Conservation (phyloP, 2,329 filamentous ascomycete species). For the Paecilomyces sp. region DNA sequence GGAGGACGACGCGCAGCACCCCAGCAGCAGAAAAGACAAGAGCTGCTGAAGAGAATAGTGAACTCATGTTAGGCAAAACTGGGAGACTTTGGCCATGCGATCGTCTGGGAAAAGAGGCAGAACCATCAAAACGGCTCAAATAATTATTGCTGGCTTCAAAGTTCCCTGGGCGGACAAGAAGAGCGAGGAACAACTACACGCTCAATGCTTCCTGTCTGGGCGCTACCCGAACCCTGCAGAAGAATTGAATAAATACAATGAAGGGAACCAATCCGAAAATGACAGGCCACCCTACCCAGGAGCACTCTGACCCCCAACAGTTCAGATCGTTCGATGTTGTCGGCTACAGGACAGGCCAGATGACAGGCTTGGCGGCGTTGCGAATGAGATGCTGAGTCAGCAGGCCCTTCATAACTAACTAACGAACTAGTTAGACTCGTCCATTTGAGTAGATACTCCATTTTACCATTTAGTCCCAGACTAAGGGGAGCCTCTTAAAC, state of each 20-base stretch:
- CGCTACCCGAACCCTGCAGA: not conserved
- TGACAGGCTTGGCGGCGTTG: not conserved
- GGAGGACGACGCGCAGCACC: constrained; percentile 62
- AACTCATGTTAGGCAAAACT: not conserved
- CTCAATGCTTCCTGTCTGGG: not conserved
- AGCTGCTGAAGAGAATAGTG: constrained; percentile 24
- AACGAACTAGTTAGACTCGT: no score
- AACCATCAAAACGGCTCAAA: not conserved
- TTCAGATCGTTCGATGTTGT: not conserved
- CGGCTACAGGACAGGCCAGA: not conserved
- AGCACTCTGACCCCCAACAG: not conserved
- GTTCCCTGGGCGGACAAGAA: not conserved
- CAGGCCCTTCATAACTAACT: not conserved
- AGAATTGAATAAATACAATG: not conserved
- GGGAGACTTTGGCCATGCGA: not conserved
- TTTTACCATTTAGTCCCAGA: no score
- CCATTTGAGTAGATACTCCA: no score
- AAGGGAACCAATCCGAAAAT: not conserved
- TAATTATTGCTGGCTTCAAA: not conserved
- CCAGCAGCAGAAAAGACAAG: constrained; percentile 34
- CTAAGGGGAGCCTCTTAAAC: no score
- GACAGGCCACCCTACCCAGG: not conserved
- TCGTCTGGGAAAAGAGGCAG: not conserved
- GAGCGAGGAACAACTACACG: not conserved
- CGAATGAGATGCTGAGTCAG: not conserved